Evolutionary conservation across 192 early-diverging fungal species (phyloP).

Genomic region (Geranomyces variabilis): DNA sequence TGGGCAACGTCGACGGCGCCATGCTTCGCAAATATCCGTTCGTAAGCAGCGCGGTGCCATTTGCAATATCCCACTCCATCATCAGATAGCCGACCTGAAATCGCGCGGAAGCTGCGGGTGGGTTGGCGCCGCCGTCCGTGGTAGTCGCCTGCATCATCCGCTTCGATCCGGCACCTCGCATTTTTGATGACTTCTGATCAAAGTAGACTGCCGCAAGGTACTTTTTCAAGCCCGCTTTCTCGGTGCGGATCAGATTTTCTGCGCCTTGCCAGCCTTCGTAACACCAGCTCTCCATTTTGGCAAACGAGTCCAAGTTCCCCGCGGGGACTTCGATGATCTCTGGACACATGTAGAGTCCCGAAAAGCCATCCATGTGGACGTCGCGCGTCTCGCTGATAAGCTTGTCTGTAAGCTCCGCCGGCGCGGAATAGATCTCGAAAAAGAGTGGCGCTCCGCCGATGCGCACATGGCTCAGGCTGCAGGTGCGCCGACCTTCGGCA

Average conservation of each 20-base stretch:
- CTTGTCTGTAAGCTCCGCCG: conserved; percentile 1
- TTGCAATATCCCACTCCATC: conserved; percentile 18
- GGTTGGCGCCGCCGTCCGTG: neutral
- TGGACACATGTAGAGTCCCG: conserved; percentile 16
- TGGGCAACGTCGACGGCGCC: conserved; percentile 18
- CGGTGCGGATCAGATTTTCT: neutral
- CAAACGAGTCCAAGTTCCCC: conserved; percentile 5
- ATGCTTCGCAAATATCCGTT: conserved; percentile 24
- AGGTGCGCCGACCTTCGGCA: conserved; percentile 40
- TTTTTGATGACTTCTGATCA: neutral
- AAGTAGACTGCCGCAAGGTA: conserved; percentile 18
- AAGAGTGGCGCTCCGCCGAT: conserved; percentile 38
- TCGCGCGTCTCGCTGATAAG: conserved; percentile 15
- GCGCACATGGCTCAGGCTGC: conserved; percentile 43
- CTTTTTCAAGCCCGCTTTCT: neutral
- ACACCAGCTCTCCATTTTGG: neutral
- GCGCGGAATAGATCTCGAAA: conserved; percentile 11
- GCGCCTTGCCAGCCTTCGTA: conserved; percentile 6
- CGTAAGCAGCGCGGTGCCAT: conserved; percentile 12
- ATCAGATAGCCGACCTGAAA: conserved; percentile 27
- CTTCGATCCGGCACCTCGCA: conserved; percentile 6
- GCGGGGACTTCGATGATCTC: conserved; percentile 21
- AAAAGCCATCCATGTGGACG: conserved; percentile 38
- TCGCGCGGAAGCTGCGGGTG: neutral
- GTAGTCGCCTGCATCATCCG: neutral